A percentile compares a stretch with the other conserved stretches of the same genome.
Conservation (phyloP, 257 asterid species). For the Paraleonurus japonicus region DNA sequence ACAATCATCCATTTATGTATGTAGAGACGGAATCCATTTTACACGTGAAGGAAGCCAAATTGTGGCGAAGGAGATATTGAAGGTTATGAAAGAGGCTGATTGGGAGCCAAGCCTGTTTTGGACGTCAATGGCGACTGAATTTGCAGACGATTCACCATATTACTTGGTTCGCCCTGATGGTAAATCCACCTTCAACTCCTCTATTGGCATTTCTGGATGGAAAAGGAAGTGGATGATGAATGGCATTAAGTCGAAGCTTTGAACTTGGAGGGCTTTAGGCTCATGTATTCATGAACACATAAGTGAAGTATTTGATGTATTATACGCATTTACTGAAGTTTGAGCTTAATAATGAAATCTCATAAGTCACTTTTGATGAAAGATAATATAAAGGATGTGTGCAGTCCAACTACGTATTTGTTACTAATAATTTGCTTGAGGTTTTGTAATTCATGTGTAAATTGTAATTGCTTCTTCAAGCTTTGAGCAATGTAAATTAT, state of each 20-base stretch:
- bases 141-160: constrained; percentile 42
- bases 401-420: neutral
- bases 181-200: constrained; percentile 32
- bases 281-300: neutral
- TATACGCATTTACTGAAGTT: neutral
- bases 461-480: neutral
- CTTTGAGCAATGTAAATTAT: too few species aligned
- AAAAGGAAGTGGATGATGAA: constrained; percentile 38
- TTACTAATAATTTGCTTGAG: neutral
- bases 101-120: constrained; percentile 69
- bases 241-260: constrained; percentile 35
- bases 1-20: neutral
- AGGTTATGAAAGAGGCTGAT: constrained; percentile 45
- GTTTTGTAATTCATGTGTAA: neutral
- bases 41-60: constrained; percentile 52
- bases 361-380: neutral
- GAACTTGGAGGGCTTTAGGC: neutral
- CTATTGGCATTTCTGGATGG: constrained; percentile 35
- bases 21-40: constrained; percentile 69
- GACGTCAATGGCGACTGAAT: constrained; percentile 52
- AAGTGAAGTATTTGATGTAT: too few species aligned
- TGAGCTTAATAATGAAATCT: neutral
- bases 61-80: constrained; percentile 57
- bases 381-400: neutral
- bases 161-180: constrained; percentile 38